Conservation (phyloP, 1,284 basidiomycete genomes). For the Polyporus tsugae region DNA sequence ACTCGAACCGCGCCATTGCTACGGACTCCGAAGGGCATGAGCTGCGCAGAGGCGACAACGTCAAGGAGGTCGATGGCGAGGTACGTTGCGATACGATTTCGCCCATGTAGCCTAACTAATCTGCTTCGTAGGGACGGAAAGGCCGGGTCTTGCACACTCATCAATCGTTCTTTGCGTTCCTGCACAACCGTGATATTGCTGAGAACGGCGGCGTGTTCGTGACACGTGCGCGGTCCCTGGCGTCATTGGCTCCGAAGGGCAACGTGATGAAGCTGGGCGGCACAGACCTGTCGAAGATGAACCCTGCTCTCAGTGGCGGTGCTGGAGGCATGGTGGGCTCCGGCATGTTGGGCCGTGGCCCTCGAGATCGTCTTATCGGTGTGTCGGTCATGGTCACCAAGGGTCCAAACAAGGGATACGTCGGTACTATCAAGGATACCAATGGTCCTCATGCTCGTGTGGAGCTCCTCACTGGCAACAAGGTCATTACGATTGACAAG, state of each 20-base stretch:
- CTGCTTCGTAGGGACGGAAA: slow-evolving; percentile 71
- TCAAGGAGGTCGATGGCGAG: slow-evolving; percentile 93
- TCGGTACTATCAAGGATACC: slow-evolving; percentile 95
- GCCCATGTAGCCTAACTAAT: not conserved
- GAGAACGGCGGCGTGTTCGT: slow-evolving; percentile 98
- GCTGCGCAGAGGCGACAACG: slow-evolving; percentile 86
- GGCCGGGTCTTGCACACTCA: slow-evolving; percentile 95
- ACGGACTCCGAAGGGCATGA: slow-evolving; percentile 91
- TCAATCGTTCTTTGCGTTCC: slow-evolving; percentile 93
- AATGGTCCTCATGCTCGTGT: slow-evolving; percentile 91
- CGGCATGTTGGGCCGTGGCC: slow-evolving; percentile 73
- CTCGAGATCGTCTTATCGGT: slow-evolving; percentile 87
- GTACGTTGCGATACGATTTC: slow-evolving; percentile 52
- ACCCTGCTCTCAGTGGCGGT: slow-evolving; percentile 78
- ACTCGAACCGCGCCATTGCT: slow-evolving; percentile 87
- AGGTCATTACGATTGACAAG: slow-evolving; percentile 88
- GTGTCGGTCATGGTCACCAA: slow-evolving; percentile 84
- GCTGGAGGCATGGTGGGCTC: slow-evolving; percentile 85
- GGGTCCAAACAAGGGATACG: slow-evolving; percentile 92
- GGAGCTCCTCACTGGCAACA: slow-evolving; percentile 91
- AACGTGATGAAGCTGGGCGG: slow-evolving; percentile 68
- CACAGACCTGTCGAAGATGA: slow-evolving; percentile 94
- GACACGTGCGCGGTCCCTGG: slow-evolving; percentile 80
- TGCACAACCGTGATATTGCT: slow-evolving; percentile 90
- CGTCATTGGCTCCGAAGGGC: slow-evolving; percentile 87